Evolutionary conservation across 176 grass and related monocot genomes (phyloP).

Genomic region (Oryza australiensis): DNA sequence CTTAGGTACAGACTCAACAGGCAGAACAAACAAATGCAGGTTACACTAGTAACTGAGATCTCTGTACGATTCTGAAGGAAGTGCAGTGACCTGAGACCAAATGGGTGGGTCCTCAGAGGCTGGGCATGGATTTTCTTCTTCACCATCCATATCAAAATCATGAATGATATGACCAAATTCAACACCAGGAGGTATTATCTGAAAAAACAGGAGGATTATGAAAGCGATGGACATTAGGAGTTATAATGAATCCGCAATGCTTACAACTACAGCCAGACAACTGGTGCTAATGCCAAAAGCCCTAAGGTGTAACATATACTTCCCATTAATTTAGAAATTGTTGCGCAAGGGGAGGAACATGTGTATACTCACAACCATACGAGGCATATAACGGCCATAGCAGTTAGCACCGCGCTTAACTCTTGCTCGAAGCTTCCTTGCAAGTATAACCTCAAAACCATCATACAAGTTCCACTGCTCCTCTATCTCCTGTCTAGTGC

Average conservation of each 20-base stretch:
- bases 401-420: conserved; percentile 70
- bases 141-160: conserved; percentile 71
- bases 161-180: conserved; percentile 69
- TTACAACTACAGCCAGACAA: not conserved
- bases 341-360: not conserved
- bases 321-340: conserved; percentile 5
- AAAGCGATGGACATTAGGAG: conserved; percentile 16
- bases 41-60: conserved; percentile 11
- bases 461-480: conserved; percentile 78
- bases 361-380: conserved; percentile 77
- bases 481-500: conserved; percentile 83
- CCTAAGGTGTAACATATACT: conserved; percentile 13
- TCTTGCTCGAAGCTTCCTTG: conserved; percentile 65
- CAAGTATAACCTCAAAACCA: conserved; percentile 83
- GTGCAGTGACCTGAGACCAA: conserved; percentile 65
- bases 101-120: conserved; percentile 66
- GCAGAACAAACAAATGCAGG: not conserved
- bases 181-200: conserved; percentile 82
- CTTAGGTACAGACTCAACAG: conserved; percentile 8
- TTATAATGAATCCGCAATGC: not conserved
- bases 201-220: conserved; percentile 12
- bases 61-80: conserved; percentile 6
- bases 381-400: conserved; percentile 79
- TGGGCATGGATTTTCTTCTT: conserved; percentile 59
- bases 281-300: not conserved